phyloP scores from a whole-genome alignment of 495 filamentous ascomycete genomes.

The Cudoniella acicularis region DNA sequence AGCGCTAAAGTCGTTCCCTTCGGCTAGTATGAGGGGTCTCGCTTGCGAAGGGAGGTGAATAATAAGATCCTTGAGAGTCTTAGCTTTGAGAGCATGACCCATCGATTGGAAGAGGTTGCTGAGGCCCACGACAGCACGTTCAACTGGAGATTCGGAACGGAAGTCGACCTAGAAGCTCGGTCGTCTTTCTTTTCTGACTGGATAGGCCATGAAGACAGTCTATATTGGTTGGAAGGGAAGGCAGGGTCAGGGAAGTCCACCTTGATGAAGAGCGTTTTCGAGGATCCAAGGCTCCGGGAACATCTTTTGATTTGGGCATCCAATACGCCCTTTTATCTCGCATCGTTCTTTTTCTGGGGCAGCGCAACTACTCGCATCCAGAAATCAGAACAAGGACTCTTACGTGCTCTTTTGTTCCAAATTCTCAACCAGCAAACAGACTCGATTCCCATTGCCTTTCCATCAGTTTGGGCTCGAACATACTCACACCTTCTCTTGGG shows the following conservation, averaged over 20 bases:
- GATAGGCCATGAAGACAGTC: conserved; percentile 23
- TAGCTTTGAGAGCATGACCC: neutral
- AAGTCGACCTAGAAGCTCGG: neutral
- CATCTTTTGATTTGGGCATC: neutral
- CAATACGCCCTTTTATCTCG: neutral
- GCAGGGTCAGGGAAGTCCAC: conserved; percentile 36
- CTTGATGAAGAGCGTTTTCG: conserved; percentile 31
- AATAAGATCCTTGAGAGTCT: neutral
- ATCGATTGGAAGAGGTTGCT: neutral
- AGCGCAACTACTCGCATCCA: neutral
- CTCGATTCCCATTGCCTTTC: neutral
- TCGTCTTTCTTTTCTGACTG: conserved; percentile 32
- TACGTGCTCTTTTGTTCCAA: neutral
- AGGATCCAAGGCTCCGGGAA: conserved; percentile 12
- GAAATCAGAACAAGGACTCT: neutral
- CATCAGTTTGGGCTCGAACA: neutral
- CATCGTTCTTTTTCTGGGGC: conserved; percentile 7
- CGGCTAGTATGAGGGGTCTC: neutral
- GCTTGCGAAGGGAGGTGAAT: neutral
- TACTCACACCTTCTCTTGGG: neutral
- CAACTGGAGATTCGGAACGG: neutral
- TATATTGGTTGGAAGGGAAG: conserved; percentile 35
- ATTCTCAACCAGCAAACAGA: neutral
- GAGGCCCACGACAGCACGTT: neutral
- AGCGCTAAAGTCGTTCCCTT: neutral